These are phyloP conservation scores for Psidium guajava DNA, from an alignment of 345 rosid species.

Conservation along the genomic window DNA sequence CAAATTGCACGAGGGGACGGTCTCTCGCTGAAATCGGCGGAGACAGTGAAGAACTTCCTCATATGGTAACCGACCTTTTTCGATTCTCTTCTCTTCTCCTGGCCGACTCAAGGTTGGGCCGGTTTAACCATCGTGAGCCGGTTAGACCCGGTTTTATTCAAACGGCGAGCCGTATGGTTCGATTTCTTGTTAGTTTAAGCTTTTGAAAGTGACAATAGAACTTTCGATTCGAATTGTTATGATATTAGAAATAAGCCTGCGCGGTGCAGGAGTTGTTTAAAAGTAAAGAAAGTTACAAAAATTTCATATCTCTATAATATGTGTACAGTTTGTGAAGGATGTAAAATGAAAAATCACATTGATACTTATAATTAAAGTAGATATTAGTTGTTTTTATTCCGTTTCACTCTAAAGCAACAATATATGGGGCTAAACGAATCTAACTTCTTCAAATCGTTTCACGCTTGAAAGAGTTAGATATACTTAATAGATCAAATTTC, in stretches of 20 bases:
- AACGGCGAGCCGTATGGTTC: not conserved
- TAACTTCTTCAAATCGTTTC: not conserved
- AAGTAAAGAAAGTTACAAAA: not conserved
- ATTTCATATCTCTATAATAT: not conserved
- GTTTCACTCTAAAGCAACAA: not conserved
- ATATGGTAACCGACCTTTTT: not conserved
- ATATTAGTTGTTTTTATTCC: not conserved
- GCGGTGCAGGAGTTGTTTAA: not conserved
- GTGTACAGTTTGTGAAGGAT: not conserved
- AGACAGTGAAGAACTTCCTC: not conserved
- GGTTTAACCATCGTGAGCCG: not conserved
- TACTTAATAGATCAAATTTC: not conserved
- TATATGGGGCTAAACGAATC: not conserved
- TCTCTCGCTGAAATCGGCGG: not conserved
- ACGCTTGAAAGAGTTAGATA: not conserved
- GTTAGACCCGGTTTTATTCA: not conserved
- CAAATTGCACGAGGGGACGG: not conserved
- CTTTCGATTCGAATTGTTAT: not conserved
- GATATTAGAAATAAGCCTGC: not conserved
- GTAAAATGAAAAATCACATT: not conserved
- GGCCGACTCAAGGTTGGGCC: not conserved
- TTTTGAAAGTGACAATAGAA: not conserved
- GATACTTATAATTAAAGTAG: not conserved
- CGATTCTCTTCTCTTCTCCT: not conserved
- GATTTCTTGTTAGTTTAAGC: not conserved